Evolutionary conservation across 2,329 filamentous ascomycete genomes (phyloP), one percentile per base, ranked within the genome.

Genomic region (Colletotrichum gloeosporioides): DNA sequence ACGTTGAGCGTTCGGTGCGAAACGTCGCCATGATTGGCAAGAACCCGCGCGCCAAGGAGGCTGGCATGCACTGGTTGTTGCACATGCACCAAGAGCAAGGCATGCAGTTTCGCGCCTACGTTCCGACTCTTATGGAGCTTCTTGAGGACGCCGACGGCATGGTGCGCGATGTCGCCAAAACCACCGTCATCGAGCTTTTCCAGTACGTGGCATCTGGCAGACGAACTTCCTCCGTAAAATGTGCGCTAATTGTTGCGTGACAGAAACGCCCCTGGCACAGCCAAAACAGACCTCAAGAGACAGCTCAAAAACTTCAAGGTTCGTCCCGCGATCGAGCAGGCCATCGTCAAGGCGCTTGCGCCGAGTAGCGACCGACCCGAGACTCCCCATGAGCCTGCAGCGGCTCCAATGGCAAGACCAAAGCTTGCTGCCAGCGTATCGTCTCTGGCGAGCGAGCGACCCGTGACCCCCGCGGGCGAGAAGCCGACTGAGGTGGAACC

Each of bases 131-230:
- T 55, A 96, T 98, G 87, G 93, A 95, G 71, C 91, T 97, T 79
- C 90, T 98, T 57, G 96, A 98, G 85, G 96, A 98, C 84, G 94
- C 96, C 12, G 96, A 98, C 83, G 94, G 94, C 66, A 93, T 92
- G 85, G 96, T 98, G 78, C 92, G 96, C 83, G 96, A 98, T 81
- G 91, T 92, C 49, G 95, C 96, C 77, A 98, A 97, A 86, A 88
- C 88, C 71, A 94, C 95, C 2, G 93, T 98, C 65, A 94, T 98
- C 76, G 95, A 97, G 78, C 90, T 99, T 36, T 98, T 98, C 86
- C 91, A 90, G 94, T 95, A 86, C 76, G 88, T 80, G 36, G 27
- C 10, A 49, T 8, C n/a, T 10, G 34, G n/a, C 44, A 53, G 44
- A 53, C 44, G 44, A 27, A 5, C 29, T 22, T 55, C 31, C 15